Evolutionary conservation across 306 rosid species (phyloP), one percentile per base, ranked within the genome.

Genomic region (Fagus crenata): DNA sequence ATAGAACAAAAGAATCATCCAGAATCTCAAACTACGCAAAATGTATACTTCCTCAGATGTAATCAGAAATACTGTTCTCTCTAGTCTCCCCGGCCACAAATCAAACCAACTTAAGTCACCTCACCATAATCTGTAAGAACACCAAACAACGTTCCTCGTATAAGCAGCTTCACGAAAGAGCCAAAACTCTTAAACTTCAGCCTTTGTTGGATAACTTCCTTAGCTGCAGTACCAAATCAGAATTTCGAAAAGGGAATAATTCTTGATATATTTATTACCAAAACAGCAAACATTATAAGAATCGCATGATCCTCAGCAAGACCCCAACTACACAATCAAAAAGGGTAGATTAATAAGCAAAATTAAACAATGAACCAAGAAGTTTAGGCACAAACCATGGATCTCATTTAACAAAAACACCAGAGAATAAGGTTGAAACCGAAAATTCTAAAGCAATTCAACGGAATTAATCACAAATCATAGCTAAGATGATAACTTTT

Each of bases 1-100:
- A 65, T 67, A 4, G 59, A 83, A 78, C 73, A 32, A 42, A 40
- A 41, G 8, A 53, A 71, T 59, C 22, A 51, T 35, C 51, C 74
- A 40, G 40, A 74, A 71, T 43, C 12, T 58, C 74, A 72, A 79
- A 81, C 83, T 81, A 82, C 78, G 71, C 63, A 49, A 56, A 60
- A 74, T 71, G 60, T 72, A 78, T 71, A 75, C 77, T 80, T 42
- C 81, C 79, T 65, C 18, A 53, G 67, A 76, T 18, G 77, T 67
- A 73, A 64, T 39, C 68, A 49, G 67, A 85, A 17, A 22, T 55
- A 51, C 74, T 8, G 76, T 70, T 74, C 70, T 22, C 36, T 77
- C 71, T 54, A 68, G 53, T 77, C 70, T 81, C 81, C 71, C 65
- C 3, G 75, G 85, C 89, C 72, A 83, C 85, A 82, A 82, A 79